Conservation (phyloP, 371 early-diverging fungal species). For the Lichtheimia corymbifera region DNA sequence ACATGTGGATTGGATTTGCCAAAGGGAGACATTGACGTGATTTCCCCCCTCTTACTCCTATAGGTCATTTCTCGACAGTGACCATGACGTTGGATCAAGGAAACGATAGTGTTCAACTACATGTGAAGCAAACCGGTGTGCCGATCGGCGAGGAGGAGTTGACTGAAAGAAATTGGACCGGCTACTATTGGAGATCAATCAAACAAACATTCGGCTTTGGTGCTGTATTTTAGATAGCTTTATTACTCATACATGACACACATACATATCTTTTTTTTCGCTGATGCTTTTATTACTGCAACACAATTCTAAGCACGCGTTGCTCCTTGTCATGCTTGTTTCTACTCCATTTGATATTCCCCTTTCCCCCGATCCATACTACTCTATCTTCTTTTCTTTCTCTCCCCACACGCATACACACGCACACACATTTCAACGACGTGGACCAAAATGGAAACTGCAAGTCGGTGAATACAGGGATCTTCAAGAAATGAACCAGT, state of each 20-base stretch:
- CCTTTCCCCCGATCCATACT: background rate
- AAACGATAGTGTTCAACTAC: constrained; percentile 66
- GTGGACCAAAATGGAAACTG: constrained; percentile 15
- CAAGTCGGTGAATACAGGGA: background rate
- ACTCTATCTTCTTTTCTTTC: no score
- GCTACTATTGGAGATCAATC: constrained; percentile 94
- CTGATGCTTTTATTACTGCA: no score
- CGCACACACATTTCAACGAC: constrained; percentile 3
- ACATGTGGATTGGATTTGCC: background rate
- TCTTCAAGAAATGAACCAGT: no score
- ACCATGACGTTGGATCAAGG: constrained; percentile 75
- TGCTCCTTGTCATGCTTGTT: constrained; percentile 1
- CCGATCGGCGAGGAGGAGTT: constrained; percentile 88
- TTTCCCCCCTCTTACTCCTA: background rate
- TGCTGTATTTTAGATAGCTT: constrained; percentile 38
- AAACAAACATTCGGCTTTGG: constrained; percentile 85
- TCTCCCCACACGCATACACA: background rate
- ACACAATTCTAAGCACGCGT: background rate
- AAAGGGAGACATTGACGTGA: background rate
- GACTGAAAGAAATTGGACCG: constrained; percentile 85
- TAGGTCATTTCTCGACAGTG: constrained; percentile 83
- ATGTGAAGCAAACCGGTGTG: constrained; percentile 83
- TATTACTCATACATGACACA: constrained; percentile 1
- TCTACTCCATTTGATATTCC: background rate
- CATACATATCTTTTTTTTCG: background rate